These are phyloP conservation scores for Leucoagaricus sp. DNA, from an alignment of 1,284 basidiomycete species.

Conservation along the genomic window DNA sequence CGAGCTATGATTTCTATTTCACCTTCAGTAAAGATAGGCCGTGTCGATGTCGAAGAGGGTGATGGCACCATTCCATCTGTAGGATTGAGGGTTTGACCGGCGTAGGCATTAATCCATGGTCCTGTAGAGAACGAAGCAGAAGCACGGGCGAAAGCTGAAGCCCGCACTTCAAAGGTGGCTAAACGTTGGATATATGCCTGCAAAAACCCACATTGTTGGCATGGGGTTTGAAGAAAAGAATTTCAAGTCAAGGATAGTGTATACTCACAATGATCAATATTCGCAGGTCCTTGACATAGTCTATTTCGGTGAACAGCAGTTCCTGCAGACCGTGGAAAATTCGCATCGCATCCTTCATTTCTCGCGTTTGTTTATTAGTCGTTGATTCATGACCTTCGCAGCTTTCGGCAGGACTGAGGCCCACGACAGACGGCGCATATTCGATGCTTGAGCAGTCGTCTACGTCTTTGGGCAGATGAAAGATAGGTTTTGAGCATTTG, in stretches of 20 bases:
- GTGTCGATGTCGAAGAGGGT: constrained; percentile 22
- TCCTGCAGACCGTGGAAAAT: constrained; percentile 76
- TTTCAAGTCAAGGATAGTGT: no score
- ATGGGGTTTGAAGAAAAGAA: no score
- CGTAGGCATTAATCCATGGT: constrained; percentile 41
- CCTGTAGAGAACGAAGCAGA: constrained; percentile 43
- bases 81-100: constrained; percentile 31
- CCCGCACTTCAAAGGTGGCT: constrained; percentile 38
- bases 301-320: constrained; percentile 80
- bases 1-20: constrained; percentile 65
- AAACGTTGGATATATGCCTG: constrained; percentile 48
- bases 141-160: constrained; percentile 44
- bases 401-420: constrained; percentile 23
- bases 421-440: constrained; percentile 19
- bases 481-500: constrained; percentile 30
- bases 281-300: constrained; percentile 78
- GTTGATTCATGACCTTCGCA: constrained; percentile 26
- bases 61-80: constrained; percentile 24
- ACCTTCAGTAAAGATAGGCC: constrained; percentile 47
- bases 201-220: constrained; percentile 9
- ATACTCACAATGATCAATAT: constrained; percentile 69
- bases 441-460: constrained; percentile 24
- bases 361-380: constrained; percentile 29
- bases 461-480: constrained; percentile 33
- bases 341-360: constrained; percentile 45